Evolutionary conservation across 2,329 filamentous ascomycete genomes (phyloP).

Genomic region (Simplicillium aogashimaense): DNA sequence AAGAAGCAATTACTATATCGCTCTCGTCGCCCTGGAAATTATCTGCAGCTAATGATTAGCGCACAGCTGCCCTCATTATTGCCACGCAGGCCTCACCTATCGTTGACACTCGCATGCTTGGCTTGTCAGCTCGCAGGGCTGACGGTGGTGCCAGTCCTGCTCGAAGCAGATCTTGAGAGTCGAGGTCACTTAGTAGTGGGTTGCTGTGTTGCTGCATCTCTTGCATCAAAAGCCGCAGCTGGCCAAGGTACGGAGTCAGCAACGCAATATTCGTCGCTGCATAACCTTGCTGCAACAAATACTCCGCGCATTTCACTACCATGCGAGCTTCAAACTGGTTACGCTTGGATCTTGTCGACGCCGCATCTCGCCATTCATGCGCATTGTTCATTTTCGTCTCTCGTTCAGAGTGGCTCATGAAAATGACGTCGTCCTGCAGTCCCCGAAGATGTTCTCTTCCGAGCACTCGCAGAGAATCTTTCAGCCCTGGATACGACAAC

Average conservation of each 20-base stretch:
- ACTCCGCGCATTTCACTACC: slow-evolving; percentile 53
- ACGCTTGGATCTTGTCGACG: slow-evolving; percentile 38
- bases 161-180: slow-evolving; percentile 46
- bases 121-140: slow-evolving; percentile 39
- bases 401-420: slow-evolving; percentile 50
- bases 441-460: slow-evolving; percentile 40
- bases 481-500: slow-evolving; percentile 52
- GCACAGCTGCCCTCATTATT: too few species aligned
- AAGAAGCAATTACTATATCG: slow-evolving; percentile 61
- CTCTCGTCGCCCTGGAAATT: slow-evolving; percentile 74
- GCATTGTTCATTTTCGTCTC: slow-evolving; percentile 37
- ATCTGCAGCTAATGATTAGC: slow-evolving; percentile 31
- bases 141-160: slow-evolving; percentile 52
- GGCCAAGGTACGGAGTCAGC: slow-evolving; percentile 63
- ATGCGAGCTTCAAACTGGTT: slow-evolving; percentile 59
- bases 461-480: slow-evolving; percentile 41
- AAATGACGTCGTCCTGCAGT: slow-evolving; percentile 49
- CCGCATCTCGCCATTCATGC: slow-evolving; percentile 39
- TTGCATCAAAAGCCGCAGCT: slow-evolving; percentile 47
- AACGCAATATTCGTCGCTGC: slow-evolving; percentile 54
- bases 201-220: slow-evolving; percentile 47
- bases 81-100: slow-evolving; percentile 58
- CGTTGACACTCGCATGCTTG: slow-evolving; percentile 51
- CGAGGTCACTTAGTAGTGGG: slow-evolving; percentile 57
- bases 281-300: slow-evolving; percentile 64